phyloP scores from a whole-genome alignment of 805 yeast genomes.

The Maudiozyma turicensis region DNA sequence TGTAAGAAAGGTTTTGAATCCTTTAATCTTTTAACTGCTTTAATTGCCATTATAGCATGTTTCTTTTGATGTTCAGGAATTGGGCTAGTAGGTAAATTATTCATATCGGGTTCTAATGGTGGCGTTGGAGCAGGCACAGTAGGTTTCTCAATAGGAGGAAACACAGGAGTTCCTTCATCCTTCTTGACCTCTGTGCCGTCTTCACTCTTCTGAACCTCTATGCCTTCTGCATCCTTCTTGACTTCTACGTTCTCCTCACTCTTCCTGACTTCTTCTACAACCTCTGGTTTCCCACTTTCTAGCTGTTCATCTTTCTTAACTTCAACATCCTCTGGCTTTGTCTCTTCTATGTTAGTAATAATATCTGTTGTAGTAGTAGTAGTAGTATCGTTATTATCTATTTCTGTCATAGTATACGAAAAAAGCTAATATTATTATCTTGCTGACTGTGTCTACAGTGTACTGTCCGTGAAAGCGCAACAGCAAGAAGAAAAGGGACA shows the following conservation, averaged over 20 bases:
- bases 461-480: too few relatives aligned
- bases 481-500: too few relatives aligned
- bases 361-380: not conserved
- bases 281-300: too few relatives aligned
- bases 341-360: not conserved
- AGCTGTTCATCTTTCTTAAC: not conserved
- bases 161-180: not conserved
- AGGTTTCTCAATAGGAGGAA: not conserved
- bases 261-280: too few relatives aligned
- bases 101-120: constrained; percentile 61
- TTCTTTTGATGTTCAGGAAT: constrained; percentile 77
- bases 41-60: constrained; percentile 66
- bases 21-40: constrained; percentile 80
- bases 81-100: constrained; percentile 55
- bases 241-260: not conserved
- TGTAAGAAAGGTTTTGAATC: constrained; percentile 84
- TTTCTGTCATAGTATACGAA: not conserved
- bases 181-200: not conserved
- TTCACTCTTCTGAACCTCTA: not conserved
- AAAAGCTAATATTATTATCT: not conserved
- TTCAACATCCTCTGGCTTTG: not conserved
- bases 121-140: constrained; percentile 64
- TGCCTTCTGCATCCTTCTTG: not conserved
- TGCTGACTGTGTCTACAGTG: not conserved
- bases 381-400: not conserved